Percentiles rank a stretch among this genome's conserved stretches.
phyloP scores from a whole-genome alignment of 73 alveolate species.

The Symbiodinium pilosum region DNA sequence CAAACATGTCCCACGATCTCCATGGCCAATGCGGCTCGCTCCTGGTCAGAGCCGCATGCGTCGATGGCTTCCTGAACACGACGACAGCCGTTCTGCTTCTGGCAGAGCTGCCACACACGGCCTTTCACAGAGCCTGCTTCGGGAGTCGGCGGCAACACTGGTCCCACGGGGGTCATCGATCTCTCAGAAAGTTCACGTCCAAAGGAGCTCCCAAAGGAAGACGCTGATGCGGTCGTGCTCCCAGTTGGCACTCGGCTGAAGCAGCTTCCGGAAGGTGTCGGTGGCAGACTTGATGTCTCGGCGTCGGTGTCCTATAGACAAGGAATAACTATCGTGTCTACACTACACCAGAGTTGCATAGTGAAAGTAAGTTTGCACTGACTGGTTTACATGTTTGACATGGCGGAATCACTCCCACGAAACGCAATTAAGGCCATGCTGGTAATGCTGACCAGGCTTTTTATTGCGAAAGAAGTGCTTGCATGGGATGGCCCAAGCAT shows the following conservation, averaged over 20 bases:
- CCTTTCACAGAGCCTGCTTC: not conserved
- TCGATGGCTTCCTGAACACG: not conserved
- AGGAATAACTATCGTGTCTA: no score
- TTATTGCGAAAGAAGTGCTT: no score
- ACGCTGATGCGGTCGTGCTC: no score
- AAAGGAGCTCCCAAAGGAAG: not conserved
- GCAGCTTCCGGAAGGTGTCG: not conserved
- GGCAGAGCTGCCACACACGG: slow-evolving; percentile 17
- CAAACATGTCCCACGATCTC: slow-evolving; percentile 39
- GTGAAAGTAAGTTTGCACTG: no score
- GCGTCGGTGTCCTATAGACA: no score
- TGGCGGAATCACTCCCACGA: not conserved
- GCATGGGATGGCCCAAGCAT: no score
- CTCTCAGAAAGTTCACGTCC: not conserved
- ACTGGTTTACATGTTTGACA: no score
- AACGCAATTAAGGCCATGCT: not conserved
- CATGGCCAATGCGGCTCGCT: not conserved
- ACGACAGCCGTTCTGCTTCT: not conserved
- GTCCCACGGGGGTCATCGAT: not conserved
- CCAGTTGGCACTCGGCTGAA: not conserved
- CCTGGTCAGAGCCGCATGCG: not conserved
- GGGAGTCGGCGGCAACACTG: not conserved
- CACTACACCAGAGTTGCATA: no score
- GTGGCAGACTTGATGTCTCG: not conserved
- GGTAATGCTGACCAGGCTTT: no score